These are phyloP conservation scores for Pelargonium nanum DNA, from an alignment of 345 rosid species.

Conservation along the genomic window DNA sequence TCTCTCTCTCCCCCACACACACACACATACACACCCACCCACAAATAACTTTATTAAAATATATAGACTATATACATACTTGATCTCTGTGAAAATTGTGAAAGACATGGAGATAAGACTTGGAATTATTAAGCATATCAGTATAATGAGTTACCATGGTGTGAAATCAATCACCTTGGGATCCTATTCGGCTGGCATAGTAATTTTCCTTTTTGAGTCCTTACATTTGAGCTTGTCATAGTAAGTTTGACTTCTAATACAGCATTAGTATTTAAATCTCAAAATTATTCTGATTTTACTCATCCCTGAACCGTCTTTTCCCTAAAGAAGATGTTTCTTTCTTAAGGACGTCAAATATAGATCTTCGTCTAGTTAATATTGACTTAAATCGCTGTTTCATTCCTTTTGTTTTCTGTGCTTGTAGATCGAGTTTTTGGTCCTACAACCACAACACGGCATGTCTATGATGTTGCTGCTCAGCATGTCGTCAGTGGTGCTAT, in stretches of 20 bases:
- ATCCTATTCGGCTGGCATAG: neutral
- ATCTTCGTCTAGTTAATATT: neutral
- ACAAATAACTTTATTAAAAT: no score
- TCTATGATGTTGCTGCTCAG: constrained; percentile 93
- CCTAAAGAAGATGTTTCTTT: neutral
- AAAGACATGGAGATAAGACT: neutral
- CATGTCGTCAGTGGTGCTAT: constrained; percentile 91
- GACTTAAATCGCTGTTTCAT: neutral
- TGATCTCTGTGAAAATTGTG: no score
- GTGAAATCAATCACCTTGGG: neutral
- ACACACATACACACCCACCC: no score
- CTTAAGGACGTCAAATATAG: neutral
- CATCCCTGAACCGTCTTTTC: neutral
- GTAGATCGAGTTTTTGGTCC: constrained; percentile 97
- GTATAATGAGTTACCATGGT: neutral
- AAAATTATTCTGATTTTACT: neutral
- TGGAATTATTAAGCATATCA: neutral
- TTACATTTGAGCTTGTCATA: no score
- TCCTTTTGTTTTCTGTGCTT: constrained; percentile 12
- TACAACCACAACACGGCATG: constrained; percentile 98
- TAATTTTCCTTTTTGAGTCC: no score
- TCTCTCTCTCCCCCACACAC: no score
- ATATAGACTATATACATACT: no score
- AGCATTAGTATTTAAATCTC: no score
- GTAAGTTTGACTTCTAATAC: no score